Evolutionary conservation across 805 yeast genomes (phyloP), one percentile per base, ranked within the genome.

Genomic region (Metschnikowia continentalis): DNA sequence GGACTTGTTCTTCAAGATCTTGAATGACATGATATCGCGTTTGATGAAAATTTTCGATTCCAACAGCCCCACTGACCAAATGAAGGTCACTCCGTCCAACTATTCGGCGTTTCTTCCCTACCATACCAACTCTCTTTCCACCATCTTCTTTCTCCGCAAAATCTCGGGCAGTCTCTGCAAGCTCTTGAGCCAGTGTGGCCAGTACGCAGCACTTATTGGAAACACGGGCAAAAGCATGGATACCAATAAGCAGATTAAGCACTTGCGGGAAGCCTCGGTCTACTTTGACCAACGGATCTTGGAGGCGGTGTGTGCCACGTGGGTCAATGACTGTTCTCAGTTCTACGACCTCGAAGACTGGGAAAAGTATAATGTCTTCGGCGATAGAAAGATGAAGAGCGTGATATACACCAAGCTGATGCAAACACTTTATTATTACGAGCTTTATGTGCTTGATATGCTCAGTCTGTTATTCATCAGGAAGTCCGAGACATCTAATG

Each of bases 261-360:
- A 56, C 39, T 64, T 74, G 50, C 57, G 76, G 40, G 62, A 55
- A n/a, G 58, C 70, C 3, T 66, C 73, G 3, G 23, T 58, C 10
- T 56, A 63, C 17, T 65, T 71, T 15, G 72, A 69, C 51, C 78
- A 72, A 55, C 65, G 65, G 43, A 66, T 72, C 13, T 52, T 73
- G 47, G 77, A 74, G 56, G 76, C 75, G 1, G 56, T 67, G 2
- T 74, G 77, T 55, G 64, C 77, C 3, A 70, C 70, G 0, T 74
- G 77, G 77, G 72, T 73, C 3, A 74, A 74, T 51, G 78, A 74
- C 53, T 72, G 77, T 54, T 63, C 74, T 2, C 78, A 74, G 52
- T 69, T 74, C 37, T 71, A 69, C 54, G 77, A 72, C 46, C 58
- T 74, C n/a, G 77, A 74, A 49, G 65, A 63, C 39, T 74, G 77